Evolutionary conservation across 805 yeast species (phyloP).

Genomic region (Zygosaccharomyces pseudorouxii): DNA sequence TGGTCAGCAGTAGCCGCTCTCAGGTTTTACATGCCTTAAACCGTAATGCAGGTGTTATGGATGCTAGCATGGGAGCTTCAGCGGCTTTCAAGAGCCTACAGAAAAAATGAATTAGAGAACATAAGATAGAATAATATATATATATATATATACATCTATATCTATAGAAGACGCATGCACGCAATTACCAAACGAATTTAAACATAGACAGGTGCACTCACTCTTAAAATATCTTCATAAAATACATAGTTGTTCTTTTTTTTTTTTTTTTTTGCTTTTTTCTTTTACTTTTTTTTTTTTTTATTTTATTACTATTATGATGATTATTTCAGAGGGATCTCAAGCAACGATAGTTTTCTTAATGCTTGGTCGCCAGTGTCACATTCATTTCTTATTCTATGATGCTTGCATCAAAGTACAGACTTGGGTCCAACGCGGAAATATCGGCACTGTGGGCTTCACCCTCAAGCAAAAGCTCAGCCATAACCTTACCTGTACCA

Average conservation of each 20-base stretch:
- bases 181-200: too few relatives aligned
- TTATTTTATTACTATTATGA: neutral
- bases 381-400: slow-evolving; percentile 14
- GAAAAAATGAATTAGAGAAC: slow-evolving; percentile 6
- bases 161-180: neutral
- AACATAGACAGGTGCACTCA: too few relatives aligned
- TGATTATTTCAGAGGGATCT: too few relatives aligned
- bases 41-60: slow-evolving; percentile 14
- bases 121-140: neutral
- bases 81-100: slow-evolving; percentile 34
- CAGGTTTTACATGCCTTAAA: slow-evolving; percentile 30
- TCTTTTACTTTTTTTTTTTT: neutral
- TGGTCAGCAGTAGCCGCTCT: slow-evolving; percentile 34
- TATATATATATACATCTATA: neutral
- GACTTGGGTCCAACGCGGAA: slow-evolving; percentile 75
- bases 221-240: neutral
- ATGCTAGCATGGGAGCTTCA: slow-evolving; percentile 34
- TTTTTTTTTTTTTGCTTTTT: neutral
- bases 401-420: slow-evolving; percentile 73
- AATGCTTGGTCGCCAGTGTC: neutral
- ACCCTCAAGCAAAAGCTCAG: slow-evolving; percentile 84
- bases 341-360: neutral
- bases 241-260: neutral
- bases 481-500: slow-evolving; percentile 89
- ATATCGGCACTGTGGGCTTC: slow-evolving; percentile 72